These are phyloP conservation scores for Suhomyces sp. DNA, from an alignment of 805 yeast species.

Conservation along the genomic window DNA sequence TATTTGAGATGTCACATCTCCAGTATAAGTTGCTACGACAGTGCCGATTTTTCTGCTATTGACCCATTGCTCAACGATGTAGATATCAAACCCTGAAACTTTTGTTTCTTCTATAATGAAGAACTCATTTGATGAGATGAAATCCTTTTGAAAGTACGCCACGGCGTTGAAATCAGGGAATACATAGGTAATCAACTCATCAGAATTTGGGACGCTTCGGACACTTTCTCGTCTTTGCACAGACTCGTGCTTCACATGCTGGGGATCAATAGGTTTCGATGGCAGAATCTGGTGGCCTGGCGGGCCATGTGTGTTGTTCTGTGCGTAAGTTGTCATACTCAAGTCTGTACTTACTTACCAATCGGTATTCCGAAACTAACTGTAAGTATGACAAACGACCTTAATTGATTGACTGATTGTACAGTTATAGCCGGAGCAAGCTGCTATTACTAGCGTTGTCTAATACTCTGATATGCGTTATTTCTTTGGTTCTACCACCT, in stretches of 20 bases:
- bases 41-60: constrained; percentile 64
- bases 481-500: not conserved
- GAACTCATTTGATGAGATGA: constrained; percentile 30
- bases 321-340: constrained; percentile 1
- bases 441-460: not conserved
- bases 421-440: not conserved
- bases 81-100: constrained; percentile 78
- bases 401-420: not conserved
- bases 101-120: constrained; percentile 45
- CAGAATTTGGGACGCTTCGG: constrained; percentile 3
- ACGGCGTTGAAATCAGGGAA: constrained; percentile 61
- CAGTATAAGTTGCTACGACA: constrained; percentile 80
- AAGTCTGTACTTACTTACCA: not conserved
- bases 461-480: not conserved
- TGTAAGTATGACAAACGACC: not conserved
- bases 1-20: constrained; percentile 65
- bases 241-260: not conserved
- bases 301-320: not conserved
- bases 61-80: constrained; percentile 95
- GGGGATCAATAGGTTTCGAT: not conserved
- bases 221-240: not conserved
- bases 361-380: not conserved
- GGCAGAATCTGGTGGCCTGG: not conserved
- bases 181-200: constrained; percentile 32
- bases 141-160: constrained; percentile 41